Evolutionary conservation across 1,284 basidiomycete genomes (phyloP), one percentile per base, ranked within the genome.

Genomic region (Fomitiporia mediterranea): DNA sequence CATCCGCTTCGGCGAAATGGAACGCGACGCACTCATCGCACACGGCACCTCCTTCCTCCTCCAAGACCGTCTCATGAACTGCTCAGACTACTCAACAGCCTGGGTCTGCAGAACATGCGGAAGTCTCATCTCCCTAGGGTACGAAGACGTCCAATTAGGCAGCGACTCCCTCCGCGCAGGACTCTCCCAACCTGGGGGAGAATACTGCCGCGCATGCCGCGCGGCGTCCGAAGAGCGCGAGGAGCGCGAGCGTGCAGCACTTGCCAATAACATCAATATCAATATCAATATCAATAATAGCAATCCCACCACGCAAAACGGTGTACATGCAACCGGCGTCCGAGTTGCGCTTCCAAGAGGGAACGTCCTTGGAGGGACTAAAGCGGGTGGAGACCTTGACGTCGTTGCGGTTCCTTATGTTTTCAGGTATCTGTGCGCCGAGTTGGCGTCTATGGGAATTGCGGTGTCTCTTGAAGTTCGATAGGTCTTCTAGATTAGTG

Each of bases 1-100:
- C 70, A 99, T 99, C 66, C 95, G 97, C 61, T 99, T 99, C 72
- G 97, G 97, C 65, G 97, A 99, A 75, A 99, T 99, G 97, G 97
- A 99, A 73, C 91, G 97, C 57, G 97, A 99, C 69, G 96, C 97
- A 13, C 80, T 99, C 51, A 92, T 99, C 64, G 97, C 97, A 2
- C 97, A 99, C 73, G 97, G 97, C 40, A 98, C 97, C 4, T 94
- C 93, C 4, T 99, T 97, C 86, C 80, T 99, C 44, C 81, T 99
- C 23, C 96, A 99, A 77, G 97, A 99, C 71, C 82, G 97, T 54
- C 75, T 99, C 68, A 99, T 99, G 96, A 99, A 99, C 74, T 99
- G 97, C 70, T 99, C 96, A 39, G 97, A 99, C 73, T 99, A 99
- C 72, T 97, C 94, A 34, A 98, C 95, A 0, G 91, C 94, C 2